Evolutionary conservation across 2,329 filamentous ascomycete genomes (phyloP), one percentile per base, ranked within the genome.

Genomic region (Cytospora paraplurivora): DNA sequence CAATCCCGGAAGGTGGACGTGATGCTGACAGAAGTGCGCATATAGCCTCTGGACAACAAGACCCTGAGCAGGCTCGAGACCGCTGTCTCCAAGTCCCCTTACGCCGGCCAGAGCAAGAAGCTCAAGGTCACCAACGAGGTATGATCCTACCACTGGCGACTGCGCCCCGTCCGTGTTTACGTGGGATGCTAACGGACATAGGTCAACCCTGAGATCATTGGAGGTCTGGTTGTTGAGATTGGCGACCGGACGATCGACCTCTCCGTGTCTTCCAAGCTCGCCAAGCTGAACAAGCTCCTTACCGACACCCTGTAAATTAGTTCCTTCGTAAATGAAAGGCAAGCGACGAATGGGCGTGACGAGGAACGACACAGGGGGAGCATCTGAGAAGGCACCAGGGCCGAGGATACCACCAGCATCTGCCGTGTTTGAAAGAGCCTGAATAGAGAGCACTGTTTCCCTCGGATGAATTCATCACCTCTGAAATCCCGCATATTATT

Each of bases 261-360:
- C 72, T 95, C 90, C 80, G 93, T 99, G 75, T 94, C 94, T 56
- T 85, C 91, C 77, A 96, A 94, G 86, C 90, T 99, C 80, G 86
- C 91, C 78, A 96, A 93, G 88, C 92, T 99, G 87, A 99, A 99
- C 92, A 99, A 98, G 90, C 89, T 97, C 78, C 90, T 99, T 76
- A 93, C 86, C 72, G 95, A 99, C 82, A 86, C 90, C 79, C 85
- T 99, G 91, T 99, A 97, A 91, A 93, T 71, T 72, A 74, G 71
- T 71, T 69, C 19, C 17, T 57, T 57, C 54, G 56, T 62, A 33
- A 54, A 44, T 41, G 54, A 34, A 13, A 35, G 41, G 32, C 52
- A 32, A 44, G 56, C 52, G 61, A 59, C 51, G 33, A 44, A 41
- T 33, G 21, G 56, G 49, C 51, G 37, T 19, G 34, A 12, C 27